Evolutionary conservation across 75 land plant species (phyloP), one percentile per base, ranked within the genome.

Genomic region (Pinus tabuliformis): DNA sequence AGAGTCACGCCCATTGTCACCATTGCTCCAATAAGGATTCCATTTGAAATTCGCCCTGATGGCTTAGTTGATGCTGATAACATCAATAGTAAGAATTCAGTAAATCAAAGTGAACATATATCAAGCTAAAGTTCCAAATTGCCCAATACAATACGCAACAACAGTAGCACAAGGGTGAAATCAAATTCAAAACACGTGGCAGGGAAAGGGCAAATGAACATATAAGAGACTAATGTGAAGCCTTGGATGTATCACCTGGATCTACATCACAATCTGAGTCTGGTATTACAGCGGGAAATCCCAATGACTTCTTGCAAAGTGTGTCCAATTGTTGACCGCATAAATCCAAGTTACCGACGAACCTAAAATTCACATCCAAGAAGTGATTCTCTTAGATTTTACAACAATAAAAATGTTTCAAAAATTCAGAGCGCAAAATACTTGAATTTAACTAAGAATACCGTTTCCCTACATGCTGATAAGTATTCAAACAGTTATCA

Each of bases 261-360:
- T 68, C 74, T 62, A 75, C 76, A 61, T 82, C 77, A 64, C 70
- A 66, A 21, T 61, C 78, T 3, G 82, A 81, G 71, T 83, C 83
- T 7, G 90, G 89, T 56, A 87, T 45, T 36, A 89, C 86, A 45
- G 80, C 89, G 75, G 91, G 95, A 73, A 87, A 89, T 56, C 91
- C 93, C 72, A 84, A 45, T 57, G 94, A 77, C 71, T 84, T 89
- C 58, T 81, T 78, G 70, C 98, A 95, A 7, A 73, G 73, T 72
- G 81, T 87, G 64, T 83, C 81, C 57, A 91, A 77, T 83, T 91
- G 98, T 49, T 65, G 77, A 26, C 98, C 98, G 83, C 98, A 95
- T 28, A 93, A 79, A 61, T 92, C 91, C 26, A 83, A 70, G 79
- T 95, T 95, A 7, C 90, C 95, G 57, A 83, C 73, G 80, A 92